Conservation (phyloP, 2,329 filamentous ascomycete species). For the Drechslerella coelobrocha region DNA sequence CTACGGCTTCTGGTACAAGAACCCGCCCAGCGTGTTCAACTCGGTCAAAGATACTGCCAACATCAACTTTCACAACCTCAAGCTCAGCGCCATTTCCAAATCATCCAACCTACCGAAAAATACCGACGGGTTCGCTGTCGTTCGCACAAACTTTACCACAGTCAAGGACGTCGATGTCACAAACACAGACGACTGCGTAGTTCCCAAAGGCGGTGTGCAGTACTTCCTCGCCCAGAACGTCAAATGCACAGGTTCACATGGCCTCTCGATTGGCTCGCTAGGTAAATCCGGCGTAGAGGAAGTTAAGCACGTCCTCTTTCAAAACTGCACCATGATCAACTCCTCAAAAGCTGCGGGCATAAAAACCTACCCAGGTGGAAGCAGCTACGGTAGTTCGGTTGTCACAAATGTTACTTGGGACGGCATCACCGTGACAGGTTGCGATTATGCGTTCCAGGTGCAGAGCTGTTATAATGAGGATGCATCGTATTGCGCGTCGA, state of each 20-base stretch:
- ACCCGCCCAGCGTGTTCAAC: conserved; percentile 62
- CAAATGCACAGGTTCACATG: conserved; percentile 62
- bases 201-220: conserved; percentile 60
- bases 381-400: conserved; percentile 58
- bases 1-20: conserved; percentile 58
- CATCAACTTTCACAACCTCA: conserved; percentile 58
- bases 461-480: conserved; percentile 60
- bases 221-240: conserved; percentile 59
- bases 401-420: conserved; percentile 61
- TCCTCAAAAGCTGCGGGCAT: conserved; percentile 62
- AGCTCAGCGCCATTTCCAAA: conserved; percentile 59
- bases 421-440: conserved; percentile 58
- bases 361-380: conserved; percentile 61
- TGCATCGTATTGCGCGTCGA: conserved; percentile 57
- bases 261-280: conserved; percentile 62
- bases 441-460: conserved; percentile 62
- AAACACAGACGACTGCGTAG: conserved; percentile 62
- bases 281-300: conserved; percentile 59
- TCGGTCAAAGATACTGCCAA: conserved; percentile 58
- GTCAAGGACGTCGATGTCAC: conserved; percentile 58
- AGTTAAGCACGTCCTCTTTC: conserved; percentile 60
- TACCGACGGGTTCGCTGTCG: conserved; percentile 61
- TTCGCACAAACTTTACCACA: conserved; percentile 58
- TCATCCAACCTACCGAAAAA: conserved; percentile 59
- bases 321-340: conserved; percentile 59